Percentiles rank a stretch among this genome's conserved stretches.
Conservation (phyloP, 495 filamentous ascomycete genomes). For the Parachaetomium inaequale region DNA sequence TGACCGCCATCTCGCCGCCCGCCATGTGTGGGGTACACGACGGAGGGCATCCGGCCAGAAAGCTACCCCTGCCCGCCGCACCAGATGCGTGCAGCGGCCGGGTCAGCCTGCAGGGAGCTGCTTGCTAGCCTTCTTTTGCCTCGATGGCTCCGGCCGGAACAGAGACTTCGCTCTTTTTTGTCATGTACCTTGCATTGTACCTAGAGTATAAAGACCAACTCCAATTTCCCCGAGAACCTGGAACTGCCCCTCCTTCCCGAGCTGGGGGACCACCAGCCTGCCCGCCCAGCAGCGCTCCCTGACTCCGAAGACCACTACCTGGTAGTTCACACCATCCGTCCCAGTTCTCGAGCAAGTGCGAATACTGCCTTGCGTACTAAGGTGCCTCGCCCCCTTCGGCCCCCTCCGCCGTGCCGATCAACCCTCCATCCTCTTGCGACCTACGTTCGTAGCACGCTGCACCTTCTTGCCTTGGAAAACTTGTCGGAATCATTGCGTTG, state of each 20-base stretch:
- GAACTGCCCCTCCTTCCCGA: slow-evolving; percentile 40
- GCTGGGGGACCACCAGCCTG: slow-evolving; percentile 44
- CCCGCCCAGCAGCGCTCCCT: slow-evolving; percentile 37
- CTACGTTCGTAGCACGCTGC: slow-evolving; percentile 2
- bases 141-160: slow-evolving; percentile 29
- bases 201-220: slow-evolving; percentile 46
- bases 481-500: not conserved
- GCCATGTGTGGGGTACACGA: slow-evolving; percentile 22
- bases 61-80: slow-evolving; percentile 19
- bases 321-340: not conserved
- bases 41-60: slow-evolving; percentile 8
- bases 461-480: not conserved
- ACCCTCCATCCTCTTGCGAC: not conserved
- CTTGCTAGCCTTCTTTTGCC: slow-evolving; percentile 23
- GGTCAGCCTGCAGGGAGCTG: slow-evolving; percentile 29
- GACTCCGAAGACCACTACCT: not conserved
- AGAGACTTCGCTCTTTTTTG: slow-evolving; percentile 26
- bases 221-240: slow-evolving; percentile 34
- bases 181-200: slow-evolving; percentile 23
- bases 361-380: slow-evolving; percentile 22
- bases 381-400: slow-evolving; percentile 12
- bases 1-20: slow-evolving; percentile 22
- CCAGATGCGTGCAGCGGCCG: slow-evolving; percentile 18
- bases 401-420: slow-evolving; percentile 1
- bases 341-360: not conserved